Evolutionary conservation across 83 land plant species (phyloP), one percentile per base, ranked within the genome.

Genomic region (Diphasiastrum complanatum): DNA sequence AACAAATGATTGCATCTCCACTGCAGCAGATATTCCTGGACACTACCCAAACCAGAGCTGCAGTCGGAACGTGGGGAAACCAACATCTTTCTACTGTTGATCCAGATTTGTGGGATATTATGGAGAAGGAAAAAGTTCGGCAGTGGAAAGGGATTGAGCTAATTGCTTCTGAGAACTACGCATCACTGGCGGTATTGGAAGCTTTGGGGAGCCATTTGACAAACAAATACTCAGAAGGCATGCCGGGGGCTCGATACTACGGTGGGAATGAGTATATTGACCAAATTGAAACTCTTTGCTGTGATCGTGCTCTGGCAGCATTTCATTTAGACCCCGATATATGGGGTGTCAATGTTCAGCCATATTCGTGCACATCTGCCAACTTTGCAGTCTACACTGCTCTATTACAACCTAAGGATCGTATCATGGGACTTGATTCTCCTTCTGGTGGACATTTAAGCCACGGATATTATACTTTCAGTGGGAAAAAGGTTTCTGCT

Each of bases 281-380:
- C 59, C 80, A 79, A 70, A 88, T 93, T 24, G 96, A 92, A 49
- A 47, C 56, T 2, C 76, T 92, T 2, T 92, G 95, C 57, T 60
- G 73, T 36, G 55, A 81, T 33, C 71, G 97, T 6, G 95, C 97
- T 0, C 68, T 92, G 59, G 75, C 66, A 0, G 95, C 97, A 8
- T 92, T 92, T 58, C 77, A 72, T 63, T 78, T 92, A 5, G 74
- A 82, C 38, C 49, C 83, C 6, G 78, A 78, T n/a, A 57, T 60
- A 19, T 92, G 95, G 97, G 97, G 97, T 19, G 97, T 92, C 43
- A 92, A 92, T 64, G 97, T 92, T n/a, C 95, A 92, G 70, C 91
- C 95, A 0, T 92, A 92, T 41, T 92, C 97, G 1, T 92, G 95
- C 62, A 88, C 97, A 0, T 79, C 91, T 1, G 95, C 97, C 2